Evolutionary conservation across 257 asterid species (phyloP).

Genomic region (Ligustrum vulgare): DNA sequence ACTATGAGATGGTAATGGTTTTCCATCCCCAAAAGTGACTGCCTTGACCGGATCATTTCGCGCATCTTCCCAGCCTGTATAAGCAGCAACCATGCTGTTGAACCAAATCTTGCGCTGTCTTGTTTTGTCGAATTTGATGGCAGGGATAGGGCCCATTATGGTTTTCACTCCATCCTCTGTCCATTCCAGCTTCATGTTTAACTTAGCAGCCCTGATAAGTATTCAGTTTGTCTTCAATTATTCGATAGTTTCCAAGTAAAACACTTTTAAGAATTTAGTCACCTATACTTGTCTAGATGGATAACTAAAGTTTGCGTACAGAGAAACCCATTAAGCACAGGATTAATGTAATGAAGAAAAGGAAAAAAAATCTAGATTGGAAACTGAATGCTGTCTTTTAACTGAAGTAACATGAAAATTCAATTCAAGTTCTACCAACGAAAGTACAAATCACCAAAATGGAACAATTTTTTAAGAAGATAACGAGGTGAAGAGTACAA

Average conservation of each 20-base stretch:
- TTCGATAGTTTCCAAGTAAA: not conserved
- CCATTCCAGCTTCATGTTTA: slow-evolving; percentile 89
- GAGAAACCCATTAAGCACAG: not conserved
- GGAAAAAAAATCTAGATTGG: not conserved
- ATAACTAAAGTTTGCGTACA: not conserved
- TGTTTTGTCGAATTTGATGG: slow-evolving; percentile 52
- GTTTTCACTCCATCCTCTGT: slow-evolving; percentile 60
- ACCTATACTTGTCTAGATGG: not conserved
- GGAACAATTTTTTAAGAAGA: not conserved
- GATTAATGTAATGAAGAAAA: not conserved
- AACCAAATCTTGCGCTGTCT: slow-evolving; percentile 78
- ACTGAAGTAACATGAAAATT: not conserved
- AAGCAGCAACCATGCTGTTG: slow-evolving; percentile 91
- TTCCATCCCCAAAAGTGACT: slow-evolving; percentile 77
- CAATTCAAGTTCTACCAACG: not conserved
- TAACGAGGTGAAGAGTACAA: slow-evolving; percentile 2
- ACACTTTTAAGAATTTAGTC: not conserved
- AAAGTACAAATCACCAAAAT: not conserved
- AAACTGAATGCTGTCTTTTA: not conserved
- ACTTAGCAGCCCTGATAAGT: slow-evolving; percentile 66
- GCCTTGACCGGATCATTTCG: slow-evolving; percentile 80
- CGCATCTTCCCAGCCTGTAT: slow-evolving; percentile 82
- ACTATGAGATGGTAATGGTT: slow-evolving; percentile 54
- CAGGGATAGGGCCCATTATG: slow-evolving; percentile 86
- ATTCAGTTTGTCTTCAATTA: not conserved